Evolutionary conservation across 1,284 basidiomycete genomes (phyloP), one percentile per base, ranked within the genome.

Genomic region (Athelia psychrophila): DNA sequence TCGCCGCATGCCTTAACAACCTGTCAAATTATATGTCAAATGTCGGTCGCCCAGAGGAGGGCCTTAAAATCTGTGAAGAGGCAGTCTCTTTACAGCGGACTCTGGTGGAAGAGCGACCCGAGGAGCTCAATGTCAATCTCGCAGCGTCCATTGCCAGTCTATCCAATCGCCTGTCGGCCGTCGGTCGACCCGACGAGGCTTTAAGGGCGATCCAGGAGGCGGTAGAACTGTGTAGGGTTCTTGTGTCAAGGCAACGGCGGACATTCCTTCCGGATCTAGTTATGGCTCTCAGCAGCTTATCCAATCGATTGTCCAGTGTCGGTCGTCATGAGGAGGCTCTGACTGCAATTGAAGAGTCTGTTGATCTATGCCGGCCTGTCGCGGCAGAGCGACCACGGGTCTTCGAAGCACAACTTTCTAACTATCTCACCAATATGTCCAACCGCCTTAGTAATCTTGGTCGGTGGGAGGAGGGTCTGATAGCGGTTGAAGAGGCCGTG

Each of bases 1-100:
- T 54, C 23, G 35, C 45, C 20, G 47, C 13, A 19, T 51, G 46
- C 8, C 46, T 48, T 5, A 30, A 35, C 25, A 51, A 48, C 16
- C 18, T 55, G 13, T 52, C 51, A 1, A 44, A 23, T 6, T 27
- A 48, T 33, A 42, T 46, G 3, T 33, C 47, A 9, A 36, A 30
- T 5, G 22, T 51, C 18, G 48, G 44, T 9, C 25, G 35, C 19
- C 42, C 36, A 3, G 44, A 44, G 23, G 48, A 55, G 18, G 54
- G 51, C 3, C 36, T 50, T 10, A n/a, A 10, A 5, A 23, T 35
- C 3, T 23, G 35, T 22, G 10, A 42, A 30, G 48, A 50, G 24
- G 48, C 48, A 15, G 20, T 42, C 3, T 19, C 13, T 13, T 20
- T 50, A 8, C 12, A 23, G 16, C 48, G 36, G 13, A 19, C 6